phyloP scores from a whole-genome alignment of 495 filamentous ascomycete genomes.

The Parathielavia hyrcaniae region DNA sequence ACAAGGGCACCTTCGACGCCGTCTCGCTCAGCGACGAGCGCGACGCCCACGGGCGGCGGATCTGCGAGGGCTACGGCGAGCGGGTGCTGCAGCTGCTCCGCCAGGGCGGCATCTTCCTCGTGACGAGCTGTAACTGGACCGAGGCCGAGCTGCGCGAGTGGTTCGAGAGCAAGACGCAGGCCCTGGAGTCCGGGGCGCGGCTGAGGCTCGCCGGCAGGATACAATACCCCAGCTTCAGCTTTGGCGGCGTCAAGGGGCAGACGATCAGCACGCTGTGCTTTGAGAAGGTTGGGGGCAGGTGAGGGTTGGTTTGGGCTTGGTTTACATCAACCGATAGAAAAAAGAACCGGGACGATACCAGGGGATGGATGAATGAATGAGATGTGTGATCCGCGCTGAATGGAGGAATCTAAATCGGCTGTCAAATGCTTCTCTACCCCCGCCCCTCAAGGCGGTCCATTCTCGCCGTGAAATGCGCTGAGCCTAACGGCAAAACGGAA shows the following conservation, averaged over 20 bases:
- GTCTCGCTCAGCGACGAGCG: conserved; percentile 64
- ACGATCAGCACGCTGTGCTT: conserved; percentile 82
- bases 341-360: conserved; percentile 5
- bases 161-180: conserved; percentile 49
- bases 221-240: conserved; percentile 75
- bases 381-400: no score
- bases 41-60: conserved; percentile 46
- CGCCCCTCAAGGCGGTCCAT: neutral
- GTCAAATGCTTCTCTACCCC: neutral
- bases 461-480: neutral
- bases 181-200: conserved; percentile 9
- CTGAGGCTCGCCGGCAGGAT: conserved; percentile 55
- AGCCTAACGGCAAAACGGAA: conserved; percentile 13
- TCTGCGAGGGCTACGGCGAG: conserved; percentile 67
- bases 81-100: conserved; percentile 60
- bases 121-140: conserved; percentile 98
- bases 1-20: conserved; percentile 98
- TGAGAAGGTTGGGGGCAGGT: conserved; percentile 33
- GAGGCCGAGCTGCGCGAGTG: conserved; percentile 73
- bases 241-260: conserved; percentile 80
- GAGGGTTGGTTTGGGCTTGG: neutral
- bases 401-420: neutral
- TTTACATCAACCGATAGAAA: neutral
- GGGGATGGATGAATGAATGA: neutral
- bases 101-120: conserved; percentile 63